Conservation (phyloP, 768 basidiomycete species). For the Russula vinacea region DNA sequence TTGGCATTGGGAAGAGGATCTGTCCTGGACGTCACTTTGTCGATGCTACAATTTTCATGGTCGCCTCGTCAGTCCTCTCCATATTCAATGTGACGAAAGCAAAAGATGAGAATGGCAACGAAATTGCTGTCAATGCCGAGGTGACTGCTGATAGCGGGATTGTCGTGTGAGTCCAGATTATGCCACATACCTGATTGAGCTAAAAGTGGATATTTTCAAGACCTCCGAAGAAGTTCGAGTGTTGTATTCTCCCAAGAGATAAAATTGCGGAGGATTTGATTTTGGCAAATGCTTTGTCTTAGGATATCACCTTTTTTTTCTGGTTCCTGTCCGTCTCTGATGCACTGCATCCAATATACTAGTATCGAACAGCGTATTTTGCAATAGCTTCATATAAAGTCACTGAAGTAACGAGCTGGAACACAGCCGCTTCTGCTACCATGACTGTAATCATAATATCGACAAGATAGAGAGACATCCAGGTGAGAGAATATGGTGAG, state of each 20-base stretch:
- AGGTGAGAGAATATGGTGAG: too few relatives aligned
- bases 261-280: slow-evolving; percentile 13
- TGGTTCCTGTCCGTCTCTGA: background rate
- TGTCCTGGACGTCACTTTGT: background rate
- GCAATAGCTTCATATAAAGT: too few relatives aligned
- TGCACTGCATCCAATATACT: background rate
- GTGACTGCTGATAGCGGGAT: background rate
- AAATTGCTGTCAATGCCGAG: background rate
- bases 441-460: too few relatives aligned
- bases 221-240: slow-evolving; percentile 14
- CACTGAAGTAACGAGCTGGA: too few relatives aligned
- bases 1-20: background rate
- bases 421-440: too few relatives aligned
- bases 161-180: background rate
- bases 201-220: background rate
- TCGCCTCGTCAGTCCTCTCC: background rate
- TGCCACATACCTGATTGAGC: background rate
- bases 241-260: slow-evolving; percentile 18
- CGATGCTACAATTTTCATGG: background rate
- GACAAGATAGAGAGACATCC: too few relatives aligned
- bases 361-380: too few relatives aligned
- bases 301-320: background rate
- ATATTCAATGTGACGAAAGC: background rate
- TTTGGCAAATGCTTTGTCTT: background rate
- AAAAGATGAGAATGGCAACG: background rate